Base-by-base conservation (phyloP, 2,329 filamentous ascomycete species). In the Dactylellina drechsleri region DNA sequence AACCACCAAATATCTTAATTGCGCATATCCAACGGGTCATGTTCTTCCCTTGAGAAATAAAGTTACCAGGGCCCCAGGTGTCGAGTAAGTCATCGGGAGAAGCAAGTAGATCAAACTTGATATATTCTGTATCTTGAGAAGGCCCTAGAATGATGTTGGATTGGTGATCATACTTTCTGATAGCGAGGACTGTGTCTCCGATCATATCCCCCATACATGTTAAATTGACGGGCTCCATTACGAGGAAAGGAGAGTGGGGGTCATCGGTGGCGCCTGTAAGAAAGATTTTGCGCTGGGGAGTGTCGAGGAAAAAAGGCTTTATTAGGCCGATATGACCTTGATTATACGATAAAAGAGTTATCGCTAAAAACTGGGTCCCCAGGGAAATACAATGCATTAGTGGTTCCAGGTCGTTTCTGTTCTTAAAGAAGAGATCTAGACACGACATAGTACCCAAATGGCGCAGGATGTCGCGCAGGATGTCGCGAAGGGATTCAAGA, bases 121-220 rank as follows among this genome's bases (percentile, higher is more conserved):
- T 23, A 23, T 10, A 2, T 58, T 7, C 31, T 16, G 7, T 60
- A 5, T 31, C 47, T 3, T 45, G 23, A 23, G 23, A 6, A n/a
- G 23, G 45, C 6, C 0, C 8, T 4, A 43, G 5, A 20, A 16
- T 28, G n/a, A n/a, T n/a, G 43, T 20, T 13, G 20, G 15, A 1
- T 26, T 7, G 15, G 18, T 47, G 23, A 12, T 13, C 5, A n/a
- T 67, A 23, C 8, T 18, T 1, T 20, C 16, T 60, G 36, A 67
- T 54, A n/a, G 45, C 47, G 18, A 60, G 45, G 1, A 60, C 45
- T 5, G 54, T n/a, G 2, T 20, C n/a, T 18, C 56, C 56, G 31
- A 67, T 52, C 65, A 60, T 60, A 8, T 60, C 47, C 41, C 65
- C 65, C n/a, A 67, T 7, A 45, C 65, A 67, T 2, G 65, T 60